phyloP scores from a whole-genome alignment of 352 stramenopile species.

The Globisporangium nunn region DNA sequence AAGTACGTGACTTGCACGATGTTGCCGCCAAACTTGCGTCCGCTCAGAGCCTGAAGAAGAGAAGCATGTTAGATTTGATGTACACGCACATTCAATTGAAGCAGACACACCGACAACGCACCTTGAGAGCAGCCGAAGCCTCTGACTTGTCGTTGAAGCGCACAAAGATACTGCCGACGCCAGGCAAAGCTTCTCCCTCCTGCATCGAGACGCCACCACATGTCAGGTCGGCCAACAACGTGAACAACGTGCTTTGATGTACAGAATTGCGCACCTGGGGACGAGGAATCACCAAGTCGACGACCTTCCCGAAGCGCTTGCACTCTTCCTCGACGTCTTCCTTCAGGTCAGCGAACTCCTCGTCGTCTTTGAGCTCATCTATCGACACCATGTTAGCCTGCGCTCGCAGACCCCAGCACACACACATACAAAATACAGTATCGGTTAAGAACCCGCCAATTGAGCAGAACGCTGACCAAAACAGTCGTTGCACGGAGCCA shows the following conservation, averaged over 20 bases:
- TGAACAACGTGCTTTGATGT: no score
- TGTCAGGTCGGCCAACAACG: background rate
- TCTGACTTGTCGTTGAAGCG: constrained; percentile 56
- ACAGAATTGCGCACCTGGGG: constrained; percentile 43
- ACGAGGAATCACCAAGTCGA: constrained; percentile 69
- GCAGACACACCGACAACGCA: constrained; percentile 12
- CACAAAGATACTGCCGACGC: constrained; percentile 78
- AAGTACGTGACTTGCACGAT: constrained; percentile 82
- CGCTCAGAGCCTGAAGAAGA: constrained; percentile 57
- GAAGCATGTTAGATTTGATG: no score
- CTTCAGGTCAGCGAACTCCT: constrained; percentile 82
- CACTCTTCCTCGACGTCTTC: constrained; percentile 88
- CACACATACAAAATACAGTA: background rate
- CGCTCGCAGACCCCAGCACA: constrained; percentile 2
- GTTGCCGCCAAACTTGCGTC: constrained; percentile 83
- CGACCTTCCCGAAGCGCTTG: constrained; percentile 76
- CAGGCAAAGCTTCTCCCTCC: constrained; percentile 48
- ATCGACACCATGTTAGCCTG: constrained; percentile 82
- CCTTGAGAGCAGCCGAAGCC: constrained; percentile 65
- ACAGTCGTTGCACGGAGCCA: no score
- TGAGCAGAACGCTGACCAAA: no score
- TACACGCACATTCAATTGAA: no score
- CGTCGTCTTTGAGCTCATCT: constrained; percentile 81
- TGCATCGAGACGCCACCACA: constrained; percentile 11
- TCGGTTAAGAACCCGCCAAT: background rate